These are phyloP conservation scores for Salix koriyanagi DNA, from an alignment of 345 rosid genomes.

Conservation along the genomic window DNA sequence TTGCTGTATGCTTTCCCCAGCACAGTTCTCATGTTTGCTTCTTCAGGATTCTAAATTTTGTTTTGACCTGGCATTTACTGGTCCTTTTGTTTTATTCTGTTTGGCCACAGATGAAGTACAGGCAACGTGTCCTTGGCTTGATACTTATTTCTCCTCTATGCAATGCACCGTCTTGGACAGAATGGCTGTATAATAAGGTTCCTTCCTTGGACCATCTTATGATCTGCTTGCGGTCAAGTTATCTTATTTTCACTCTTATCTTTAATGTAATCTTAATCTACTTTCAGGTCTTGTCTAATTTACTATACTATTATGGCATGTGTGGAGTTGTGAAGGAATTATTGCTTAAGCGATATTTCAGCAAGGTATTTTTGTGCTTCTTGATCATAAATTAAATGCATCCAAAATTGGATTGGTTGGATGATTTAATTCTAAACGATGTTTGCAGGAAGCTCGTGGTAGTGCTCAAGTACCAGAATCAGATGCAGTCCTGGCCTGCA, in stretches of 20 bases:
- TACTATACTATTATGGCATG: slow-evolving; percentile 88
- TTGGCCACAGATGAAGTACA: slow-evolving; percentile 75
- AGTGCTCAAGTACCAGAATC: slow-evolving; percentile 74
- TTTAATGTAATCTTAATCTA: slow-evolving; percentile 9
- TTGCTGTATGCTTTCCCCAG: slow-evolving; percentile 64
- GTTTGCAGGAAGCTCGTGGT: slow-evolving; percentile 74
- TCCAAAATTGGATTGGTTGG: slow-evolving; percentile 8
- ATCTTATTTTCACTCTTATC: not conserved
- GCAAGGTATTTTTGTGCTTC: slow-evolving; percentile 57
- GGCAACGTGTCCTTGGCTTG: slow-evolving; percentile 80
- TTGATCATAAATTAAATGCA: slow-evolving; percentile 8
- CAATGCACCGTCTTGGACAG: slow-evolving; percentile 88
- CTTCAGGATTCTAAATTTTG: not conserved
- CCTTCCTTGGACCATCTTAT: slow-evolving; percentile 16
- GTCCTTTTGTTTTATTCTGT: slow-evolving; percentile 1
- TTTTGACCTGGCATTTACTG: slow-evolving; percentile 1
- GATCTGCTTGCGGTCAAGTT: not conserved
- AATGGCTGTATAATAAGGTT: slow-evolving; percentile 88
- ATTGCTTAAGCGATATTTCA: slow-evolving; percentile 78
- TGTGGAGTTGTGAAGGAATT: slow-evolving; percentile 88
- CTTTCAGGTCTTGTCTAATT: slow-evolving; percentile 74
- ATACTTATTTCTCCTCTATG: slow-evolving; percentile 95
- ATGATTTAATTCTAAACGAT: slow-evolving; percentile 26
- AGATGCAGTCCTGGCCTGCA: slow-evolving; percentile 71
- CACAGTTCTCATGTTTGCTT: not conserved